Percentiles rank a stretch among this genome's conserved stretches.
Conservation (phyloP, 108 stramenopile genomes). For the Chaetoceros muelleri region DNA sequence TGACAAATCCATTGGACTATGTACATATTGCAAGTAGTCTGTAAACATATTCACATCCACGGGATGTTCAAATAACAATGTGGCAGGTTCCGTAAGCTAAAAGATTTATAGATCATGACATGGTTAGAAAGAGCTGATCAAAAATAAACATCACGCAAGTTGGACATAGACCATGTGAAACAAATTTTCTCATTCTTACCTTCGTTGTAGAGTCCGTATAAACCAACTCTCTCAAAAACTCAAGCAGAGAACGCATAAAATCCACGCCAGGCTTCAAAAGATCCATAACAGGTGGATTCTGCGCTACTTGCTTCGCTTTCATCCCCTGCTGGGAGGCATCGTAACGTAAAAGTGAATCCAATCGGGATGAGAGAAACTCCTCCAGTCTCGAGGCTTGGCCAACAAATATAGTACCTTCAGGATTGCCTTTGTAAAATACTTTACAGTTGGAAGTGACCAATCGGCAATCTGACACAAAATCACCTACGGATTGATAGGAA, state of each 20-base stretch:
- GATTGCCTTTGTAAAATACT: constrained; percentile 40
- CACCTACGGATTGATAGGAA: constrained; percentile 33
- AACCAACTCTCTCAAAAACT: constrained; percentile 40
- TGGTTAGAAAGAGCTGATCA: too few species aligned
- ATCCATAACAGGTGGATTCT: constrained; percentile 20
- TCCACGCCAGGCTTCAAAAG: constrained; percentile 38
- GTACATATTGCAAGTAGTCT: constrained; percentile 53
- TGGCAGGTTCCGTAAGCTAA: constrained; percentile 54
- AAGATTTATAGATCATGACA: constrained; percentile 1
- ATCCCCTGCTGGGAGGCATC: constrained; percentile 37
- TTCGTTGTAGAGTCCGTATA: constrained; percentile 74
- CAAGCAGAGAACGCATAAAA: constrained; percentile 39
- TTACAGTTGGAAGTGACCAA: constrained; percentile 60
- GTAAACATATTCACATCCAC: constrained; percentile 46
- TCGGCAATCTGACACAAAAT: constrained; percentile 61
- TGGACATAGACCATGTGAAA: neutral
- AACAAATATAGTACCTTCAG: constrained; percentile 42
- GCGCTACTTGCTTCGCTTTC: constrained; percentile 22
- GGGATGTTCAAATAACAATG: constrained; percentile 63
- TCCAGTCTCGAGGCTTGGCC: constrained; percentile 56
- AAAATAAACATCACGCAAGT: neutral
- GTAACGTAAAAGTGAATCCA: constrained; percentile 39
- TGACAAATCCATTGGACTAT: constrained; percentile 65
- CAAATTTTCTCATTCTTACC: constrained; percentile 4
- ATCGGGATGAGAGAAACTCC: constrained; percentile 32